A percentile compares a stretch with the other conserved stretches of the same genome.
Conservation (phyloP, 768 basidiomycete genomes). For the Zangia roseola region DNA sequence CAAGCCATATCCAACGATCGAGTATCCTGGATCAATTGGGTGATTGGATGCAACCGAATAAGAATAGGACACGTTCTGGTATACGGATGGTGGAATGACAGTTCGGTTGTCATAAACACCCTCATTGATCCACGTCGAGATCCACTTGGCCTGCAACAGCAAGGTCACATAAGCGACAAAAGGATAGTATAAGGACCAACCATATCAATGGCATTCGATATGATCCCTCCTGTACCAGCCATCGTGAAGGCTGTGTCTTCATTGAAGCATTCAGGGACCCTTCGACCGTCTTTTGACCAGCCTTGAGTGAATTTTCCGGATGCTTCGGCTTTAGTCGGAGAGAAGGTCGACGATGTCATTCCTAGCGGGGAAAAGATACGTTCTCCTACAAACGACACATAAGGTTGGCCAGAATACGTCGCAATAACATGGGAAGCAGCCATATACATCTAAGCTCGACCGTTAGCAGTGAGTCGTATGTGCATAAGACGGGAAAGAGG, state of each 20-base stretch:
- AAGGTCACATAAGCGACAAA: neutral
- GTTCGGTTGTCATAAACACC: slow-evolving; percentile 32
- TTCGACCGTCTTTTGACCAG: slow-evolving; percentile 33
- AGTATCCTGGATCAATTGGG: slow-evolving; percentile 14
- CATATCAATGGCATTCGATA: slow-evolving; percentile 43
- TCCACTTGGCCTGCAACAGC: slow-evolving; percentile 38
- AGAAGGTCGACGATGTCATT: slow-evolving; percentile 43
- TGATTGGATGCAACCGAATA: slow-evolving; percentile 23
- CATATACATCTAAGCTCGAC: slow-evolving; percentile 38
- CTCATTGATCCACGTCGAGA: slow-evolving; percentile 32
- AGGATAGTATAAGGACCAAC: slow-evolving; percentile 21
- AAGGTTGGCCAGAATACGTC: slow-evolving; percentile 32
- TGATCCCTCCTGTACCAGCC: slow-evolving; percentile 44
- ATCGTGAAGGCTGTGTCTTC: slow-evolving; percentile 24
- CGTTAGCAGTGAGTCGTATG: neutral
- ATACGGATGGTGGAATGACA: slow-evolving; percentile 33
- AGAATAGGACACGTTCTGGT: slow-evolving; percentile 32
- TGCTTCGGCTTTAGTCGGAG: slow-evolving; percentile 28
- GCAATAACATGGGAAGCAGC: slow-evolving; percentile 34
- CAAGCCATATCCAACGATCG: slow-evolving; percentile 39
- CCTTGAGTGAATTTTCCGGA: slow-evolving; percentile 34
- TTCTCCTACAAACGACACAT: slow-evolving; percentile 39
- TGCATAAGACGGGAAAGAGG: neutral
- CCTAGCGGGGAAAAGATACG: slow-evolving; percentile 41
- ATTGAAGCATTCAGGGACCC: slow-evolving; percentile 33